Conservation (phyloP, 108 stramenopile species). For the Skeletonema tropicum region DNA sequence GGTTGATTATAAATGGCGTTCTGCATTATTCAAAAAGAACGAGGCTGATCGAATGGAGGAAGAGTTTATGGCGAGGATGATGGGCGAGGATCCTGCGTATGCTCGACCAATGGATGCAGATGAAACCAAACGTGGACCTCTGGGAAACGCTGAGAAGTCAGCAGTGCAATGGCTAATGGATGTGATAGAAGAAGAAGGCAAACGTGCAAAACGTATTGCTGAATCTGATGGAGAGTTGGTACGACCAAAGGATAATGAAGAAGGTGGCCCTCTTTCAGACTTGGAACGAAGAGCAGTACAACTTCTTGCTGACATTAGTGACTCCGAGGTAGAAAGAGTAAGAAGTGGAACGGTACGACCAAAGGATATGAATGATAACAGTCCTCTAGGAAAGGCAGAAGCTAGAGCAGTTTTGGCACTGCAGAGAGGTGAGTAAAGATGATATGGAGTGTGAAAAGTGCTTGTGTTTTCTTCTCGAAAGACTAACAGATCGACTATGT, state of each 20-base stretch:
- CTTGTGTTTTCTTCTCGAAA: neutral
- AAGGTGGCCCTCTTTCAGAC: conserved; percentile 73
- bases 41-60: conserved; percentile 84
- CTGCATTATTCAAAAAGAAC: conserved; percentile 69
- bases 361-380: conserved; percentile 75
- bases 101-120: conserved; percentile 88
- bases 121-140: conserved; percentile 68
- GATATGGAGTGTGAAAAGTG: neutral
- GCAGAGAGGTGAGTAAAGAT: conserved; percentile 16
- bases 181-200: conserved; percentile 87
- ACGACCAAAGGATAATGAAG: conserved; percentile 62
- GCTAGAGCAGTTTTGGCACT: conserved; percentile 57
- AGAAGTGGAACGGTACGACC: conserved; percentile 60
- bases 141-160: conserved; percentile 74
- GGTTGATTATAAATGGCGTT: conserved; percentile 83
- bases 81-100: conserved; percentile 80
- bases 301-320: conserved; percentile 58
- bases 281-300: conserved; percentile 69
- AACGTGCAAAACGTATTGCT: conserved; percentile 73
- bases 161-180: conserved; percentile 71
- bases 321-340: conserved; percentile 70
- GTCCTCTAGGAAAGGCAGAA: conserved; percentile 80
- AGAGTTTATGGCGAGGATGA: conserved; percentile 75
- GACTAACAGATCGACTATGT: neutral
- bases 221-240: conserved; percentile 69